Conservation (phyloP, 1,284 basidiomycete genomes). For the Amylostereum areolatum region DNA sequence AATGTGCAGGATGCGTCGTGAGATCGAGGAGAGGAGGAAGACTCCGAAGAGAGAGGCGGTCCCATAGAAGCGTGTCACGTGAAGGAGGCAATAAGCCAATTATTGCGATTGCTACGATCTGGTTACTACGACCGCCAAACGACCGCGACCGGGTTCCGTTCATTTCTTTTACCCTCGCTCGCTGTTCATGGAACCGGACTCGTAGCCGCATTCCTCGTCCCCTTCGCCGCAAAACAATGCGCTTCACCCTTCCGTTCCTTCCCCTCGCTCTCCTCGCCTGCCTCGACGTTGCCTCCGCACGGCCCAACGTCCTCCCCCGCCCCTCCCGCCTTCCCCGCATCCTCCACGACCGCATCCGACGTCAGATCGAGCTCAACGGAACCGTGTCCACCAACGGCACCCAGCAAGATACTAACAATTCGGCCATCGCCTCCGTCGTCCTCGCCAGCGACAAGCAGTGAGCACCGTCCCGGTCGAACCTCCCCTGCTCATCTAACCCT, state of each 20-base stretch:
- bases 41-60: too few species aligned
- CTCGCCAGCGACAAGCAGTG: conserved; percentile 26
- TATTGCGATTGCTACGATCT: too few species aligned
- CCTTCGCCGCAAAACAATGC: background rate
- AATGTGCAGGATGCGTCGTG: too few species aligned
- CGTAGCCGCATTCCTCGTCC: background rate
- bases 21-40: too few species aligned
- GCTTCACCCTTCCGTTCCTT: conserved; percentile 18
- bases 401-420: conserved; percentile 16
- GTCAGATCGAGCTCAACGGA: conserved; percentile 15
- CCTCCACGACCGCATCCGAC: conserved; percentile 13
- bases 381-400: conserved; percentile 4
- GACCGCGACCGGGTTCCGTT: too few species aligned
- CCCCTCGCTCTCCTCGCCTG: conserved; percentile 14
- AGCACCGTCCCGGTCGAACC: conserved; percentile 7
- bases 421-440: conserved; percentile 21
- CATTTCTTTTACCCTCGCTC: too few species aligned
- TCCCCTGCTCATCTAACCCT: background rate
- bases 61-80: too few species aligned
- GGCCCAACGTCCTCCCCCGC: background rate
- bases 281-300: conserved; percentile 13
- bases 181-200: background rate
- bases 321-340: conserved; percentile 10
- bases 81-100: too few species aligned
- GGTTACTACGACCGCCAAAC: too few species aligned